Conservation (phyloP, 495 filamentous ascomycete genomes). For the Xeromyces bisporus region DNA sequence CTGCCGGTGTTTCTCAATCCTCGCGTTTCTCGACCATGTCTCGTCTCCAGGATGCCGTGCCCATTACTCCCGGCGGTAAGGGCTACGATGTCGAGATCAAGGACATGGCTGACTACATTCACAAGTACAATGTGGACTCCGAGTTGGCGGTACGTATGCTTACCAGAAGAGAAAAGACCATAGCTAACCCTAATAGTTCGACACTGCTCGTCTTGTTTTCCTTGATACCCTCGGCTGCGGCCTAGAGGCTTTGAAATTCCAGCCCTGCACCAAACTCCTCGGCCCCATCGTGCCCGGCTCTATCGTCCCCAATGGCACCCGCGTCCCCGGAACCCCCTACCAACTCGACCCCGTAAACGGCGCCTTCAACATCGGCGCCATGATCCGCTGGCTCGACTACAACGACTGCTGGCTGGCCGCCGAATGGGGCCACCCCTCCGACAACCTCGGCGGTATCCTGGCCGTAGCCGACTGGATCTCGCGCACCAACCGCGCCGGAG, state of each 20-base stretch:
- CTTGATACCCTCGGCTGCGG: slow-evolving; percentile 95
- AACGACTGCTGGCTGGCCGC: slow-evolving; percentile 99
- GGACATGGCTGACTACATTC: slow-evolving; percentile 88
- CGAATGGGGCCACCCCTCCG: slow-evolving; percentile 96
- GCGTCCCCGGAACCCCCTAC: slow-evolving; percentile 82
- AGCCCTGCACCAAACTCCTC: slow-evolving; percentile 85
- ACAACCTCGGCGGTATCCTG: slow-evolving; percentile 91
- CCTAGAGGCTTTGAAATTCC: slow-evolving; percentile 86
- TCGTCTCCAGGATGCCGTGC: slow-evolving; percentile 23
- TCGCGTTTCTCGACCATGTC: slow-evolving; percentile 33
- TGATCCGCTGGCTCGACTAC: slow-evolving; percentile 98
- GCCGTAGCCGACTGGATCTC: slow-evolving; percentile 95
- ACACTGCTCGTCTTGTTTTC: slow-evolving; percentile 78
- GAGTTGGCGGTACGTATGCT: slow-evolving; percentile 64
- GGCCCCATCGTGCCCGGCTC: slow-evolving; percentile 90
- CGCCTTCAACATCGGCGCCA: slow-evolving; percentile 96
- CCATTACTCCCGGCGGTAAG: slow-evolving; percentile 21
- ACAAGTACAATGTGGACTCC: slow-evolving; percentile 77
- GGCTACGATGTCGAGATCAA: slow-evolving; percentile 79
- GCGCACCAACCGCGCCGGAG: slow-evolving; percentile 83
- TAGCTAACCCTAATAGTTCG: slow-evolving; percentile 46
- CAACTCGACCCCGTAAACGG: slow-evolving; percentile 88
- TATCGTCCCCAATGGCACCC: slow-evolving; percentile 79
- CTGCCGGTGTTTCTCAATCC: slow-evolving; percentile 11
- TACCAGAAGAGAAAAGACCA: not conserved